Evolutionary conservation across 441 rosid species (phyloP).

Genomic region (Capsella rubella): DNA sequence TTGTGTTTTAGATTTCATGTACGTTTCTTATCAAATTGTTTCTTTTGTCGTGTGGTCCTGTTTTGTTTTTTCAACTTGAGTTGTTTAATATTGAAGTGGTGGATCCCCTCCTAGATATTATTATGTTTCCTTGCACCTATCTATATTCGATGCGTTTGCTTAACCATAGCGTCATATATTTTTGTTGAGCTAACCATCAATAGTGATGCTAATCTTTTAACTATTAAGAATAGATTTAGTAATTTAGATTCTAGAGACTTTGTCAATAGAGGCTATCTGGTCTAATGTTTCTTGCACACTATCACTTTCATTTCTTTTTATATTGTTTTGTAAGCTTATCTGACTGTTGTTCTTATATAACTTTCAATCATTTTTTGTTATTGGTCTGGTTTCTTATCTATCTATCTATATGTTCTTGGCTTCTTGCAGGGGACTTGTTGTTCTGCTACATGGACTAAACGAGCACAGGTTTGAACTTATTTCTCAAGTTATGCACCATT

Average conservation of each 20-base stretch:
- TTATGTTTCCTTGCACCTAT: background rate
- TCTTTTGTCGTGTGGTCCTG: slow-evolving; percentile 35
- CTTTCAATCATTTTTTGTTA: background rate
- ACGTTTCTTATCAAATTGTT: background rate
- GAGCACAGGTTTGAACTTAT: slow-evolving; percentile 76
- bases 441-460: slow-evolving; percentile 84
- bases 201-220: background rate
- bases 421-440: slow-evolving; percentile 70
- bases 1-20: background rate
- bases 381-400: slow-evolving; percentile 7
- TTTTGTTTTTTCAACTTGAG: background rate
- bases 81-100: background rate
- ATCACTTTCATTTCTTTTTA: background rate
- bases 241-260: slow-evolving; percentile 4
- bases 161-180: background rate
- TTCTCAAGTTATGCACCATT: slow-evolving; percentile 8
- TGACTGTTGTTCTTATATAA: no score
- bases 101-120: background rate
- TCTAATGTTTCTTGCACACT: background rate
- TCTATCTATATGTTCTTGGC: background rate
- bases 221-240: slow-evolving; percentile 23
- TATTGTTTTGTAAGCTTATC: background rate
- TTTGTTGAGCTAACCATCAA: slow-evolving; percentile 29
- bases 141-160: slow-evolving; percentile 19
- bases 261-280: background rate